These are phyloP conservation scores for Tetrapisispora namnaoensis DNA, from an alignment of 805 yeast species.

Conservation along the genomic window DNA sequence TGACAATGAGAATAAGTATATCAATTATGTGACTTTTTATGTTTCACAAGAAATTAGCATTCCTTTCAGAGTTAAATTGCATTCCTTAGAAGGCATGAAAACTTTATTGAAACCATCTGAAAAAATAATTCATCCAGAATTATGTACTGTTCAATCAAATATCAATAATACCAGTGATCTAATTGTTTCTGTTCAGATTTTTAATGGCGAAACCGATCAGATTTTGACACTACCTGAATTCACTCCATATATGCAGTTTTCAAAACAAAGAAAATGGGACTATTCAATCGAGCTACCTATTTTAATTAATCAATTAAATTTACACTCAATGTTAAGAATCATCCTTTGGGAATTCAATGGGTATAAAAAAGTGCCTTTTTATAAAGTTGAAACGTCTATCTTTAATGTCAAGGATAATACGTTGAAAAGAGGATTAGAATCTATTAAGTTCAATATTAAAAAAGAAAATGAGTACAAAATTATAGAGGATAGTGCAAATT, in stretches of 20 bases:
- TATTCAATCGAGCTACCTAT: constrained; percentile 69
- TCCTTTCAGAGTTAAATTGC: constrained; percentile 41
- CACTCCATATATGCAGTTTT: constrained; percentile 41
- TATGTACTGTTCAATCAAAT: constrained; percentile 34
- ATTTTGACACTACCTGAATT: constrained; percentile 41
- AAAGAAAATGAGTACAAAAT: constrained; percentile 25
- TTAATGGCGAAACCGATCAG: constrained; percentile 33
- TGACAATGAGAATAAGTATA: neutral
- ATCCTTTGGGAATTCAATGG: constrained; percentile 61
- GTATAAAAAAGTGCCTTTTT: constrained; percentile 44
- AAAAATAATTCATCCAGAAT: constrained; percentile 38
- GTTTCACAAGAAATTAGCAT: constrained; percentile 45
- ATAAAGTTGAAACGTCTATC: constrained; percentile 47
- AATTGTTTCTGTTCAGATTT: constrained; percentile 38
- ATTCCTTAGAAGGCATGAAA: constrained; percentile 36
- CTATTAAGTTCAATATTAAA: constrained; percentile 33
- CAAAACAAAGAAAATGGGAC: constrained; percentile 47
- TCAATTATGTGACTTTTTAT: constrained; percentile 42
- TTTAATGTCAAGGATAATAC: constrained; percentile 50
- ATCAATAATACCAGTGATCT: constrained; percentile 29
- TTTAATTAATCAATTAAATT: constrained; percentile 57
- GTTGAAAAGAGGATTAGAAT: constrained; percentile 64
- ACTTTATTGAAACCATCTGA: constrained; percentile 36
- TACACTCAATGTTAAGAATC: constrained; percentile 49
- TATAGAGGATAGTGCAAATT: constrained; percentile 31